A percentile compares a stretch with the other conserved stretches of the same genome.
These are phyloP conservation scores for Arctium lappa DNA, from an alignment of 129 eudicot species.

Conservation along the genomic window DNA sequence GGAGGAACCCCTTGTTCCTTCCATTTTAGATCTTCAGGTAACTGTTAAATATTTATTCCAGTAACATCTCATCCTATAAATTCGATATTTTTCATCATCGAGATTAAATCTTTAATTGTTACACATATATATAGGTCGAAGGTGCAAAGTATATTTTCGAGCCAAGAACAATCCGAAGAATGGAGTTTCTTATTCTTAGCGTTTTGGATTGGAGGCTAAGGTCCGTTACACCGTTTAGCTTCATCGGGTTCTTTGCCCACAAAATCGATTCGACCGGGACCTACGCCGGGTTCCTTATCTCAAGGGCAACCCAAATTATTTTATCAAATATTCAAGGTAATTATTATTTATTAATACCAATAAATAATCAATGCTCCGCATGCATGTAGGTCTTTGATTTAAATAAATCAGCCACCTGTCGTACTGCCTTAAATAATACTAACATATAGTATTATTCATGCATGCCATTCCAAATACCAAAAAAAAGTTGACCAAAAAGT, in stretches of 20 bases:
- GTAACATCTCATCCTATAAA: not conserved
- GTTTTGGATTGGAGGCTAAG: slow-evolving; percentile 91
- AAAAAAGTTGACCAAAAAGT: slow-evolving; percentile 32
- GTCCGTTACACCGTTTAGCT: slow-evolving; percentile 80
- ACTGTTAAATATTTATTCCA: not conserved
- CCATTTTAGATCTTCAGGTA: slow-evolving; percentile 89
- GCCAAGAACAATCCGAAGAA: slow-evolving; percentile 67
- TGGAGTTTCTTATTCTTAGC: slow-evolving; percentile 81
- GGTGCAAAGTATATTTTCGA: slow-evolving; percentile 76
- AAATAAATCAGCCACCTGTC: slow-evolving; percentile 26
- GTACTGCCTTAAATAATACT: not conserved
- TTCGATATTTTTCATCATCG: not conserved
- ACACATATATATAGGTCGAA: slow-evolving; percentile 47
- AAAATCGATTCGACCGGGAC: slow-evolving; percentile 78
- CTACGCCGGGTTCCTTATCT: slow-evolving; percentile 54
- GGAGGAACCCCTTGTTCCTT: slow-evolving; percentile 99
- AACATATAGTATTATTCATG: slow-evolving; percentile 8
- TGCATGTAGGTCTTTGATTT: slow-evolving; percentile 36
- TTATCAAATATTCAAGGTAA: slow-evolving; percentile 76
- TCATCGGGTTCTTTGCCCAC: slow-evolving; percentile 63
- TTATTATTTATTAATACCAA: not conserved
- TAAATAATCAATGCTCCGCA: slow-evolving; percentile 24
- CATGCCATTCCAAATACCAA: slow-evolving; percentile 26
- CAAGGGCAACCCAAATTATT: slow-evolving; percentile 76
- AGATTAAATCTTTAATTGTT: not conserved